Conservation (phyloP, 495 filamentous ascomycete species). For the Annulohypoxylon stygium region DNA sequence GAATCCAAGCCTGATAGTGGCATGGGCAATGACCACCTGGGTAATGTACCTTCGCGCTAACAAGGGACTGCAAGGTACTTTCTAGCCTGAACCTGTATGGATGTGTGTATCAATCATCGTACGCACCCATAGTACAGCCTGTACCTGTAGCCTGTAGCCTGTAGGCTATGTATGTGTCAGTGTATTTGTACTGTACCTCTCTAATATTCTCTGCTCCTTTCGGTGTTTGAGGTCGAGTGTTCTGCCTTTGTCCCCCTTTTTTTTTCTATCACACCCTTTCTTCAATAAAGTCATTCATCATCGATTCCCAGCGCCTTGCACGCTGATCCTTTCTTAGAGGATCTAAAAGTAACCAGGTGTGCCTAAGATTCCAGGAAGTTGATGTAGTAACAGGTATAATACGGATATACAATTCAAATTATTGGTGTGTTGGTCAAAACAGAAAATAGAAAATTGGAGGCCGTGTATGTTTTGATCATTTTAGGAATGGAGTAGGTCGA, state of each 20-base stretch:
- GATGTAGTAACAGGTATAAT: conserved; percentile 19
- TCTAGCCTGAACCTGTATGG: conserved; percentile 16
- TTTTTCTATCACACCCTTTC: conserved; percentile 19
- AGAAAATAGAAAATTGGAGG: conserved; percentile 3
- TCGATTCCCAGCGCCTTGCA: conserved; percentile 17
- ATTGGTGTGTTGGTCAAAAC: conserved; percentile 15
- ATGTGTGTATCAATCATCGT: conserved; percentile 1
- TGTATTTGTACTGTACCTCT: not conserved
- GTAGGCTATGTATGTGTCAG: not conserved
- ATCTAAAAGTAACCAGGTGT: conserved; percentile 6
- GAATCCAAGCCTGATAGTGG: conserved; percentile 36
- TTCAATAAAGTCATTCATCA: conserved; percentile 4
- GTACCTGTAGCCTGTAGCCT: conserved; percentile 5
- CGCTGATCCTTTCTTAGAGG: conserved; percentile 16
- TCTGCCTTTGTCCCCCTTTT: conserved; percentile 7
- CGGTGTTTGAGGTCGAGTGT: not conserved
- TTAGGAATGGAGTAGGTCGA: conserved; percentile 29
- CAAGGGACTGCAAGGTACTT: conserved; percentile 46
- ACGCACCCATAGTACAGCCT: not conserved
- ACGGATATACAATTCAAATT: conserved; percentile 2
- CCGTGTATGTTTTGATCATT: conserved; percentile 32
- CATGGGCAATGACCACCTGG: conserved; percentile 2
- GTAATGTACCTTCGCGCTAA: conserved; percentile 44
- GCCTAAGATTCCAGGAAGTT: conserved; percentile 28
- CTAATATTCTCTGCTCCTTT: not conserved